Evolutionary conservation across 2,329 filamentous ascomycete genomes (phyloP).

Genomic region (Lasiodiplodia sp.): DNA sequence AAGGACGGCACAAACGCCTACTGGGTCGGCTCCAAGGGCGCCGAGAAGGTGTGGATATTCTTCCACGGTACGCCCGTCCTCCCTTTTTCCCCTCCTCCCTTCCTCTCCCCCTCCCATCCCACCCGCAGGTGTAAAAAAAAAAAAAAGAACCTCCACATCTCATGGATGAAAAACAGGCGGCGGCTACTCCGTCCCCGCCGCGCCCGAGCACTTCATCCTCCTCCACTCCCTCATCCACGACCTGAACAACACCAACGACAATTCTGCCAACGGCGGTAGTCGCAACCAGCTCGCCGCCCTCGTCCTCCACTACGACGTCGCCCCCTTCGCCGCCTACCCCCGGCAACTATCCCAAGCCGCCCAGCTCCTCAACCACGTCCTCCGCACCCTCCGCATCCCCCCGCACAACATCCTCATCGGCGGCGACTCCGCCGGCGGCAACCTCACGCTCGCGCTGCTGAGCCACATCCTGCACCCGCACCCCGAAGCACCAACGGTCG

Average conservation of each 20-base stretch:
- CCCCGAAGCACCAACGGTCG: constrained; percentile 28
- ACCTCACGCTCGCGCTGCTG: constrained; percentile 35
- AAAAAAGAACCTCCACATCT: neutral
- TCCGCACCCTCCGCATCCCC: constrained; percentile 25
- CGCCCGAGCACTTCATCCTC: constrained; percentile 9
- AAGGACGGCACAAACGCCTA: constrained; percentile 25
- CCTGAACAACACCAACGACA: neutral
- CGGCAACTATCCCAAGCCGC: constrained; percentile 37
- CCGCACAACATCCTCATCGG: neutral
- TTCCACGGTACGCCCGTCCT: constrained; percentile 13
- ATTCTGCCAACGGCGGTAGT: no score
- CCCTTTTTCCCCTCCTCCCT: neutral
- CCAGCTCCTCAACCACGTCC: constrained; percentile 34
- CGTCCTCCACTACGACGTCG: constrained; percentile 38
- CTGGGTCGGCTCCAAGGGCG: constrained; percentile 24
- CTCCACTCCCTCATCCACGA: constrained; percentile 8
- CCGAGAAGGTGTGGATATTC: constrained; percentile 21
- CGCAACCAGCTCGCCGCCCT: constrained; percentile 31
- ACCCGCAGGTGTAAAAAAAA: neutral
- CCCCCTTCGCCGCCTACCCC: constrained; percentile 37
- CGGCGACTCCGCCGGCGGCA: constrained; percentile 38
- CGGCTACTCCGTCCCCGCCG: constrained; percentile 24
- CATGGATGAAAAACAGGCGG: neutral
- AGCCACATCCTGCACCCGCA: constrained; percentile 40
- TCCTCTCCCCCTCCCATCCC: neutral